These are phyloP conservation scores for Gynochthodes officinalis DNA, from an alignment of 257 asterid genomes.

Conservation along the genomic window DNA sequence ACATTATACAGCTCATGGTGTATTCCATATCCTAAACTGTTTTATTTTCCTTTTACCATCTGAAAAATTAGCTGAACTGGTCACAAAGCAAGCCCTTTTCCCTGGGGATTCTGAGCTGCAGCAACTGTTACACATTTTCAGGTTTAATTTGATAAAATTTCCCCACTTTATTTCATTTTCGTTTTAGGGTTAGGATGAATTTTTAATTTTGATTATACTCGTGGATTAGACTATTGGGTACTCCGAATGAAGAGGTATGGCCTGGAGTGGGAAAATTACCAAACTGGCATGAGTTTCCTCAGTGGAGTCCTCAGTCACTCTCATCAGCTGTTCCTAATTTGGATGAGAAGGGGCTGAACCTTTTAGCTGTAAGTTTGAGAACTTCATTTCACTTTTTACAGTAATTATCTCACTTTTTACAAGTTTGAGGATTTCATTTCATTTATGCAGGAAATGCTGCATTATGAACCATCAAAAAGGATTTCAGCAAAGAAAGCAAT, in stretches of 20 bases:
- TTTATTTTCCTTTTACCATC: neutral
- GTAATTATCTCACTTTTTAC: neutral
- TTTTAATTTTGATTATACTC: neutral
- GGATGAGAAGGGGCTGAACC: constrained; percentile 70
- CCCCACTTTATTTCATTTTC: neutral
- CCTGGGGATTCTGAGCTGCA: constrained; percentile 98
- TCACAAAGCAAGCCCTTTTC: constrained; percentile 81
- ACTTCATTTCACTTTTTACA: neutral
- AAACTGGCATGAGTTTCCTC: constrained; percentile 98
- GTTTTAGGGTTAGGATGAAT: neutral
- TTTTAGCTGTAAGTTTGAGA: constrained; percentile 51
- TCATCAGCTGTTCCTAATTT: constrained; percentile 72
- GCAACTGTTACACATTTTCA: constrained; percentile 96
- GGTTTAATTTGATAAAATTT: constrained; percentile 29
- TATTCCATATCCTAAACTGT: neutral
- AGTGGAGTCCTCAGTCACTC: constrained; percentile 79
- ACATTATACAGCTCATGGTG: no score
- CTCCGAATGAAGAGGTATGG: constrained; percentile 86
- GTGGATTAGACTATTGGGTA: constrained; percentile 65
- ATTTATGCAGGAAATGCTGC: constrained; percentile 75
- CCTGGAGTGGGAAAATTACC: constrained; percentile 88
- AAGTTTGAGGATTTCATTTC: neutral
- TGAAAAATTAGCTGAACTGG: constrained; percentile 65
- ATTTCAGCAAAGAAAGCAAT: constrained; percentile 96
- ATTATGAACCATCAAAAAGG: constrained; percentile 81